Percentiles rank a stretch among this genome's conserved stretches.
phyloP scores from a whole-genome alignment of 345 rosid genomes.

The Brassica juncea region DNA sequence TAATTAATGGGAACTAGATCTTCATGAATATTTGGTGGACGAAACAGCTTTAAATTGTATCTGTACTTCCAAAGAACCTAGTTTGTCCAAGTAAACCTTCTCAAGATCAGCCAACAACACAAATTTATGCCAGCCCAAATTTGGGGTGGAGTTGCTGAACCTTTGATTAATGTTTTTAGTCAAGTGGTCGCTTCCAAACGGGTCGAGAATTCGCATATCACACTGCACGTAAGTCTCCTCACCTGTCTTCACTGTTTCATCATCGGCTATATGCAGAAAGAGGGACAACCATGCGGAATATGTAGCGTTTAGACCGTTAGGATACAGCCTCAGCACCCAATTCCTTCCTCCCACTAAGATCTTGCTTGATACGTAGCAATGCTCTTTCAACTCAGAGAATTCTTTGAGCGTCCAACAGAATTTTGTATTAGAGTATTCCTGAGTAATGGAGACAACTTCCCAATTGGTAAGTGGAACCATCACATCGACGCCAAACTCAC shows the following conservation, averaged over 20 bases:
- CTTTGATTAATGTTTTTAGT: background rate
- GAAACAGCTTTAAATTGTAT: background rate
- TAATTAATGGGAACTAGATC: too few species aligned
- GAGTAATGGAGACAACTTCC: background rate
- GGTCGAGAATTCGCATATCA: background rate
- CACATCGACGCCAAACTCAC: background rate
- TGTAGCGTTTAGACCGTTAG: background rate
- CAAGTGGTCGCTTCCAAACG: background rate
- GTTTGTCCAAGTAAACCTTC: background rate
- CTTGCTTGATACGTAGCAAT: background rate
- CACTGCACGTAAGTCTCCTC: background rate
- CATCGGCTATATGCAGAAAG: background rate
- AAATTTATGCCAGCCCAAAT: background rate
- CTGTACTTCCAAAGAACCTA: background rate
- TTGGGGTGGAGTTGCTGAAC: background rate
- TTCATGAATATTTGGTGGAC: too few species aligned
- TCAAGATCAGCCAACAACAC: background rate
- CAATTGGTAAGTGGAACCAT: background rate
- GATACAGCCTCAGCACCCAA: background rate
- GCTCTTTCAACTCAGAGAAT: background rate
- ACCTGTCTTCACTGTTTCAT: background rate
- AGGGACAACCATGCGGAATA: background rate
- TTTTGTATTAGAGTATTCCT: background rate
- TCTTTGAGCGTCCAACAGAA: background rate
- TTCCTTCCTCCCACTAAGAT: background rate